Evolutionary conservation across 1,284 basidiomycete genomes (phyloP), one percentile per base, ranked within the genome.

Genomic region (Sporisorium graminicola): DNA sequence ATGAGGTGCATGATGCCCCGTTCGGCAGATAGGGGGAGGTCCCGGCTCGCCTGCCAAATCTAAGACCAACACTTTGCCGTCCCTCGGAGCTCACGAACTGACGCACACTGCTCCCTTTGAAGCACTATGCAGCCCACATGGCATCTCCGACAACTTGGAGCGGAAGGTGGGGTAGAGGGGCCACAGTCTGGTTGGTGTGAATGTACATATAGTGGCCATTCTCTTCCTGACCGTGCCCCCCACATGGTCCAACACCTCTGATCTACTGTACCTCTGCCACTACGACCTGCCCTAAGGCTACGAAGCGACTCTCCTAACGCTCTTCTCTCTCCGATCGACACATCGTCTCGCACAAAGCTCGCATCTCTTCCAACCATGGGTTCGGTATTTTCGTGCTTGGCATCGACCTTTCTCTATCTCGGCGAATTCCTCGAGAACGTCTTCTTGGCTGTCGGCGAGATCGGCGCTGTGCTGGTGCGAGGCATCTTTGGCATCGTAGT

Each of bases 361-460:
- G 2, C 5, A 29, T 0, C 1, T 4, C 14, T 33, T 20, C 26
- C 62, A 53, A 77, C 22, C 37, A 80, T 81, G 78, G 79, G 79
- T 26, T 50, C 56, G 35, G 78, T 80, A 0, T 81, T 74, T 29
- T 80, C 78, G 18, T 78, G 69, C 57, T 61, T 81, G 2, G 78
- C 78, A 26, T 72, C 73, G 12, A 63, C 62, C 2, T 74, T 78
- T 44, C 63, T 78, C 47, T 76, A 73, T 43, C 51, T 74, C 29
- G 79, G 79, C 55, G 76, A 79, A 35, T 58, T 78, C n/a, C 43
- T 77, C 22, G 73, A 79, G 58, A 76, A 71, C 20, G 58, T 72
- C 44, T 69, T 63, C 44, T 66, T 81, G 6, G 74, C 74, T 5
- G 26, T 81, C 8, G 80, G 79, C 24, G 80, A 82, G 56, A 77